Percentiles rank a stretch among this genome's conserved stretches.
Conservation (phyloP, 768 basidiomycete species). For the Vararia minispora region DNA sequence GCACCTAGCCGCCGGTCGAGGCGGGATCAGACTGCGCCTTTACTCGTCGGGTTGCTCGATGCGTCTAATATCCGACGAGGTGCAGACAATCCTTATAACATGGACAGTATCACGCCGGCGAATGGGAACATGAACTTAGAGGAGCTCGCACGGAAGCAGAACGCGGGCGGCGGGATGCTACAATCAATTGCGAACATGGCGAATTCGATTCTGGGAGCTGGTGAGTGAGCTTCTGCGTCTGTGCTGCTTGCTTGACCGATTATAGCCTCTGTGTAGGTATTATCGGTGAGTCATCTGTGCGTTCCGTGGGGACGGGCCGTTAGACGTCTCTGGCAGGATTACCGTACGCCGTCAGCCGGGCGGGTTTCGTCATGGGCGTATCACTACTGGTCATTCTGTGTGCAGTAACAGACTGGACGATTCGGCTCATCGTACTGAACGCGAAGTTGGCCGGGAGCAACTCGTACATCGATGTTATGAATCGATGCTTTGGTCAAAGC, state of each 20-base stretch:
- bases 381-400: slow-evolving; percentile 74
- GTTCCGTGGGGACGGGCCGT: slow-evolving; percentile 1
- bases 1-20: slow-evolving; percentile 20
- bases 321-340: slow-evolving; percentile 40
- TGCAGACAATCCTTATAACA: slow-evolving; percentile 38
- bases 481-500: slow-evolving; percentile 80
- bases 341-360: slow-evolving; percentile 90
- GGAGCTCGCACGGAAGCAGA: slow-evolving; percentile 54
- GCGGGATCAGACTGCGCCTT: slow-evolving; percentile 54
- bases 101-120: slow-evolving; percentile 20
- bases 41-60: slow-evolving; percentile 73
- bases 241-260: slow-evolving; percentile 2
- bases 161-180: slow-evolving; percentile 61
- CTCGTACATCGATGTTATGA: slow-evolving; percentile 92
- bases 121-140: slow-evolving; percentile 50
- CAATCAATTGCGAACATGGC: slow-evolving; percentile 90
- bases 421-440: slow-evolving; percentile 89
- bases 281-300: slow-evolving; percentile 39
- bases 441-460: slow-evolving; percentile 90
- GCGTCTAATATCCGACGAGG: slow-evolving; percentile 45
- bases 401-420: slow-evolving; percentile 93
- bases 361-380: slow-evolving; percentile 85
- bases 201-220: slow-evolving; percentile 91
- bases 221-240: slow-evolving; percentile 32
- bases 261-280: slow-evolving; percentile 36